Base-by-base conservation (phyloP, 306 rosid genomes). In the Corylus heterophylla region DNA sequence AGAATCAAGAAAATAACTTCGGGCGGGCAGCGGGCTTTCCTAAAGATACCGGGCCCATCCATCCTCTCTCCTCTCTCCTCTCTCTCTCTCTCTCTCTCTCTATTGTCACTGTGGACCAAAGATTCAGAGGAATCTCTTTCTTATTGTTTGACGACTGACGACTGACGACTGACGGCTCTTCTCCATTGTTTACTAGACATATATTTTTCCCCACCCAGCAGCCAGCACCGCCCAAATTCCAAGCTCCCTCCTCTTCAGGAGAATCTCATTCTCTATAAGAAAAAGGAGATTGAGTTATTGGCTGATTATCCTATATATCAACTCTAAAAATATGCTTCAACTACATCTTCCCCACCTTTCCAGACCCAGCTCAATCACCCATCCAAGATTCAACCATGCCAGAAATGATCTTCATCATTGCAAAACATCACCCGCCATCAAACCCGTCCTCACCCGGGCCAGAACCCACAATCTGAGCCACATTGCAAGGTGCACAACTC, bases 321-420 rank as follows among this genome's bases (percentile, higher is more conserved):
- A 52, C 22, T 52, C 75, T 27, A 22, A 54, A 50, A 67, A 35
- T 5, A 73, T 82, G 79, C 77, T 72, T 62, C 82, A 49, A 7
- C 78, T 69, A 67, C 71, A 54, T 68, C 81, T 54, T 75, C 49
- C 75, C 18, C 69, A 54, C 18, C 64, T 52, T 5, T 73, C 83
- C 69, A 54, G 76, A 8, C 17, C 7, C 59, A 73, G 27, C 25
- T 52, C 68, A 12, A 25, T 76, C n/a, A 11, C 80, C 31, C 69
- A 73, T 64, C 75, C 76, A 37, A 78, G 48, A 74, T 6, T 37
- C 31, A 74, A 17, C 4, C 25, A 54, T 29, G 52, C 22, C 20
- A 9, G 14, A 17, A 7, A 70, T 55, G 62, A 55, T 68, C 71
- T 11, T 62, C 29, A 44, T 49, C 49, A 54, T 14, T 27, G 54